Evolutionary conservation across 345 rosid genomes (phyloP), one percentile per base, ranked within the genome.

Genomic region (Limnanthes douglasii): DNA sequence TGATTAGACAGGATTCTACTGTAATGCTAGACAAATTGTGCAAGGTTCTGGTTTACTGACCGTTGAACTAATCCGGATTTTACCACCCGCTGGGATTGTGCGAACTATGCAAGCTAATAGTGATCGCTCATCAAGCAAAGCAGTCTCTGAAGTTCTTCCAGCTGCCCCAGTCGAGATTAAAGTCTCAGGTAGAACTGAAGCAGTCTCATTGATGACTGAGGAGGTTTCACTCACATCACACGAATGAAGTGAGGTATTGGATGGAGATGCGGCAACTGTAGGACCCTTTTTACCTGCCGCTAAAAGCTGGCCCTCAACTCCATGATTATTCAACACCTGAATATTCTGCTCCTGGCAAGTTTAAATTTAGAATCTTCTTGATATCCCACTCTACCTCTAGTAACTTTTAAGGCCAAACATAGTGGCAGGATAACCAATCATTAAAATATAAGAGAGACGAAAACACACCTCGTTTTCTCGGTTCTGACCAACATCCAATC

Each of bases 61-160:
- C 65, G 98, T 90, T 53, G 96, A 69, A 51, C 75, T 70, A 19
- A 90, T 85, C 29, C 62, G 73, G 38, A 85, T 90, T 66, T 69
- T 75, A 29, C 96, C 99, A 48, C 94, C 94, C 37, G 96, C 62
- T 17, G 99, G 99, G 56, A 90, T 68, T 1, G 99, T 84, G 34
- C 98, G 98, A 46, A 80, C 85, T 17, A 90, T 69, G 63, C 94
- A 84, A 37, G 96, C 61, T 75, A 90, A 53, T 10, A 90, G 60
- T 9, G 93, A 69, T 62, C 85, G 65, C 58, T 90, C 99, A 54
- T 90, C 96, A 18, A 83, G 81, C 15, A 88, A 43, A 53, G 56
- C 50, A 55, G 46, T 34, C 42, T 69, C 95, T 1, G 60, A 54
- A 46, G 29, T 46, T 51, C 74, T 76, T 45, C 50, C 84, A 26